Evolutionary conservation across 2,329 filamentous ascomycete genomes (phyloP), one percentile per base, ranked within the genome.

Genomic region (Colletotrichum tofieldiae): DNA sequence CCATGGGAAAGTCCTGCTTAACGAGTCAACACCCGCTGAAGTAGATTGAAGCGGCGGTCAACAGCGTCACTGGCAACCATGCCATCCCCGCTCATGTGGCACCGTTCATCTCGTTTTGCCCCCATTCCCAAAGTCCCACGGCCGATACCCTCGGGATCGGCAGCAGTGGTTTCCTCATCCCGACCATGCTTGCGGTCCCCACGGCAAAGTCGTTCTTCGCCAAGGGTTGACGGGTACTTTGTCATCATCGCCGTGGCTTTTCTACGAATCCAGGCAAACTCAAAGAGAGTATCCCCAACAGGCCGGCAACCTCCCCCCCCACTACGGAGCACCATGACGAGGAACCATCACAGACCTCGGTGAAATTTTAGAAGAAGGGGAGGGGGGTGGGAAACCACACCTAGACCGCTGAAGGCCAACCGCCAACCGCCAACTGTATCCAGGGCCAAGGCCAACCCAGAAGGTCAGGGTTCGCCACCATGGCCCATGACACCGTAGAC

Each of bases 1-100:
- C 35, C 16, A 5, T 52, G 11, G 23, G 52, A 45, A 52, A 41
- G 32, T 52, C 35, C n/a, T n/a, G 18, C 55, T 49, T 35, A 52
- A 29, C 47, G 45, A 63, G 23, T 63, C 23, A 52, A 63, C n/a
- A 29, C 45, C 45, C 45, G 29, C 32, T 29, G n/a, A 29, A 51
- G n/a, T 20, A 39, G 54, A 63, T 29, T 52, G 35, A 52, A 63
- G 60, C 60, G n/a, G 60, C 60, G 60, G 60, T 63, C 60, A 63
- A 52, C 35, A 16, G 47, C 35, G 35, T 63, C 47, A 29, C 35
- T 63, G 60, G 18, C 35, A 52, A 26, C 16, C 47, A 52, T 41
- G 60, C 6, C 23, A 32, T 51, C 60, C 23, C 60, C 45, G 60
- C 60, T 20, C 32, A 52, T 63, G 60, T 63, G 60, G 60, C 47